phyloP scores from a whole-genome alignment of 768 basidiomycete species.

The Porpolomopsis calyptriformis region DNA sequence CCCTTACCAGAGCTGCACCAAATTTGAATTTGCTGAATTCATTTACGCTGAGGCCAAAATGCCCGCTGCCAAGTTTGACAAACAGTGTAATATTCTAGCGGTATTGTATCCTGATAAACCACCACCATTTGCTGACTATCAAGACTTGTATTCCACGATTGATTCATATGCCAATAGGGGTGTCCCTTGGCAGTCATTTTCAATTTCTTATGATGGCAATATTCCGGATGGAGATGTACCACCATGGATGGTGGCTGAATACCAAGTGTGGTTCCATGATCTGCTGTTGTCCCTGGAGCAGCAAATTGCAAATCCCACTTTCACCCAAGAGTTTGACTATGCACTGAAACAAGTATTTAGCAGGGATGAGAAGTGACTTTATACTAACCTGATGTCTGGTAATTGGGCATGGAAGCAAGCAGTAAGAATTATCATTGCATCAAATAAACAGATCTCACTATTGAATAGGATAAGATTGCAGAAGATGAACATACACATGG shows the following conservation, averaged over 20 bases:
- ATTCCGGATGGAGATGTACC: conserved; percentile 11
- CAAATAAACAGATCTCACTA: neutral
- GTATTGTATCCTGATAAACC: conserved; percentile 13
- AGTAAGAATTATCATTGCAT: conserved; percentile 14
- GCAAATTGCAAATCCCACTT: conserved; percentile 16
- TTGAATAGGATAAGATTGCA: conserved; percentile 18
- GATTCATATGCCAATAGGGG: conserved; percentile 16
- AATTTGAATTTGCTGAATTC: conserved; percentile 22
- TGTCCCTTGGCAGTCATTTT: conserved; percentile 15
- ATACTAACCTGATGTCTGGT: conserved; percentile 26
- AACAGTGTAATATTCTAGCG: conserved; percentile 17
- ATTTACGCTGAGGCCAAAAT: conserved; percentile 18
- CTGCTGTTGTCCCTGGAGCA: conserved; percentile 11
- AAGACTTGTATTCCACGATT: conserved; percentile 18
- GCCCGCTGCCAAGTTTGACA: conserved; percentile 13
- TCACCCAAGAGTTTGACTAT: conserved; percentile 14
- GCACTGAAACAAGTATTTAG: conserved; percentile 18
- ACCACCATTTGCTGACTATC: conserved; percentile 13
- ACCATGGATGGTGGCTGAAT: conserved; percentile 20
- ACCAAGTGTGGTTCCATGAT: conserved; percentile 18
- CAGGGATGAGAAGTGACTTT: conserved; percentile 12
- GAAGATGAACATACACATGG: conserved; percentile 18
- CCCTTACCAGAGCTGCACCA: conserved; percentile 17
- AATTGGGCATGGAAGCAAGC: conserved; percentile 26
- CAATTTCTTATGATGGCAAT: conserved; percentile 15